phyloP scores from a whole-genome alignment of 2,329 filamentous ascomycete species.

The Fusarium cicatricum region DNA sequence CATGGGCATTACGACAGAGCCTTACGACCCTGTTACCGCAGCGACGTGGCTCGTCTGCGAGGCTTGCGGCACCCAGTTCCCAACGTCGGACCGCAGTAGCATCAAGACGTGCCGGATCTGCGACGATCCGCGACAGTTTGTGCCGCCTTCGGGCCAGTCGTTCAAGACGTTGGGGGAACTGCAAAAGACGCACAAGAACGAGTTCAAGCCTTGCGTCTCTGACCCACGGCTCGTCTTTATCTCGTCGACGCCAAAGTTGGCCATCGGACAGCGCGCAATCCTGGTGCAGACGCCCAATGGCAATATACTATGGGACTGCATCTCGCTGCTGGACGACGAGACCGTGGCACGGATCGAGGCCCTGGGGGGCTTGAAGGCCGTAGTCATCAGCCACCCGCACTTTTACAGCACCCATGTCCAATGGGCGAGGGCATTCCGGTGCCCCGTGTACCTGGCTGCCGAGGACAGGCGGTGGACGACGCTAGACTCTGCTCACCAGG shows the following conservation, averaged over 20 bases:
- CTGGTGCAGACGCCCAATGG: constrained; percentile 71
- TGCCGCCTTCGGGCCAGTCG: constrained; percentile 63
- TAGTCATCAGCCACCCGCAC: constrained; percentile 82
- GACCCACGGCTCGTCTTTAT: constrained; percentile 58
- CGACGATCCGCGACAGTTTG: constrained; percentile 76
- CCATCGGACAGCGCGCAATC: constrained; percentile 78
- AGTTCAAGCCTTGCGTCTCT: constrained; percentile 56
- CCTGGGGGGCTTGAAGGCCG: constrained; percentile 73
- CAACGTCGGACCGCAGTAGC: constrained; percentile 51
- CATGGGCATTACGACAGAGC: constrained; percentile 33
- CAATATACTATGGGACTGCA: constrained; percentile 83
- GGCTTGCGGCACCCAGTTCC: constrained; percentile 74
- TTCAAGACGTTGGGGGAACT: constrained; percentile 68
- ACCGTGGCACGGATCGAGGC: constrained; percentile 66
- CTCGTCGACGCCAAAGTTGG: constrained; percentile 65
- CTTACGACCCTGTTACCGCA: constrained; percentile 33
- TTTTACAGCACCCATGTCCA: constrained; percentile 81
- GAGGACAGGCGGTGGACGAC: constrained; percentile 74
- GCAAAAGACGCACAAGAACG: constrained; percentile 59
- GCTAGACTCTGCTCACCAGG: constrained; percentile 52
- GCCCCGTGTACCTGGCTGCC: constrained; percentile 72
- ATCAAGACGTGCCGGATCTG: constrained; percentile 73
- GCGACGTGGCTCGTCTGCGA: constrained; percentile 63
- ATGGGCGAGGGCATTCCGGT: constrained; percentile 75
- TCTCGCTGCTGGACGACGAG: constrained; percentile 72